phyloP scores from a whole-genome alignment of 352 stramenopile species.

The Pythium insidiosum region DNA sequence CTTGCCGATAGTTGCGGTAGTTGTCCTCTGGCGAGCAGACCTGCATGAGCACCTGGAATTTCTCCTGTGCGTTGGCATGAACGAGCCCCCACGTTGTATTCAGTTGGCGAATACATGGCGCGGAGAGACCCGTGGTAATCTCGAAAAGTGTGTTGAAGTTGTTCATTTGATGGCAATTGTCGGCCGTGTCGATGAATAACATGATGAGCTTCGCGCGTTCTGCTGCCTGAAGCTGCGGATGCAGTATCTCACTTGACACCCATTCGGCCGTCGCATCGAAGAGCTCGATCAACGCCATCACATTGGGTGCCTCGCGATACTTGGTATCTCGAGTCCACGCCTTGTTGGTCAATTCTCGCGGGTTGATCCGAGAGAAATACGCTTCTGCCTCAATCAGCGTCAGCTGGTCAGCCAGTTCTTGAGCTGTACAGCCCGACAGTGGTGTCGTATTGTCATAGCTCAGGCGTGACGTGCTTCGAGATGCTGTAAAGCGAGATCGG shows the following conservation, averaged over 20 bases:
- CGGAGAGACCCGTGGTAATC: constrained; percentile 67
- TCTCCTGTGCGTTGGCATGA: constrained; percentile 45
- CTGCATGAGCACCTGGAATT: constrained; percentile 76
- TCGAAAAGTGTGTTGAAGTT: constrained; percentile 89
- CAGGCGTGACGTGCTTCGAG: constrained; percentile 51
- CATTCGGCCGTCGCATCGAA: constrained; percentile 81
- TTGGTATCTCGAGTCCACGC: constrained; percentile 80
- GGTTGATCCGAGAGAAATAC: constrained; percentile 60
- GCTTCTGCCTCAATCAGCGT: constrained; percentile 75
- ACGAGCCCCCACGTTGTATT: constrained; percentile 81
- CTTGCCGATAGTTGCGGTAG: constrained; percentile 80
- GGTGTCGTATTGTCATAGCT: constrained; percentile 79
- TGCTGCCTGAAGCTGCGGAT: constrained; percentile 72
- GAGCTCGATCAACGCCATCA: constrained; percentile 80
- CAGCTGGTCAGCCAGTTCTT: constrained; percentile 75
- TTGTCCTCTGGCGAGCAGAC: constrained; percentile 82
- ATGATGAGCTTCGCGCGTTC: constrained; percentile 78
- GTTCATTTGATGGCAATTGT: constrained; percentile 81
- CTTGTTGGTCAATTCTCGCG: constrained; percentile 81
- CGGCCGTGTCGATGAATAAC: constrained; percentile 78
- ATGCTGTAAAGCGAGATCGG: constrained; percentile 39
- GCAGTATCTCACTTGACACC: constrained; percentile 85
- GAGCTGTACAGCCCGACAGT: constrained; percentile 43
- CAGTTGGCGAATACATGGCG: constrained; percentile 75
- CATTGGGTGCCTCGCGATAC: constrained; percentile 66